phyloP scores from a whole-genome alignment of 2,329 filamentous ascomycete species.

The Cordyceps cicadae region DNA sequence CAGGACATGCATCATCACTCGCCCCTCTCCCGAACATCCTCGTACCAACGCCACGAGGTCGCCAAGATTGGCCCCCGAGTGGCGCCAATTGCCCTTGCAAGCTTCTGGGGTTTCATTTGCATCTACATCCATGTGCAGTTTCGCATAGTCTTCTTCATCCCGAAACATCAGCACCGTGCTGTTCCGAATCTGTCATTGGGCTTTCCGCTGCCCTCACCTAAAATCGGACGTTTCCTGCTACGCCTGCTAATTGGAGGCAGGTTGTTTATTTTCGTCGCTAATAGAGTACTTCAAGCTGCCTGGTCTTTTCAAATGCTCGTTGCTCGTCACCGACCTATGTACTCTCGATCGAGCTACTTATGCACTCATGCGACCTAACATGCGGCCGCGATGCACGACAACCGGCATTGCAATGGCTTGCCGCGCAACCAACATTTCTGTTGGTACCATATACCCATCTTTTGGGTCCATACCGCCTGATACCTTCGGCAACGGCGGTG shows the following conservation, averaged over 20 bases:
- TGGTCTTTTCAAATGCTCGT: not conserved
- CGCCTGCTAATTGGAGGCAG: too few species aligned
- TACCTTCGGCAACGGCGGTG: not conserved
- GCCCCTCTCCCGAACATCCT: not conserved
- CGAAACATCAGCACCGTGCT: not conserved
- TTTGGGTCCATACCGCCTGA: too few species aligned
- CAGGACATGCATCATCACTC: not conserved
- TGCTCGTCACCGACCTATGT: not conserved
- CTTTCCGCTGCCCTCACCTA: too few species aligned
- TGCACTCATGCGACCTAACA: constrained; percentile 5
- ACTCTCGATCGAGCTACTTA: constrained; percentile 1
- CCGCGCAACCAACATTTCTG: not conserved
- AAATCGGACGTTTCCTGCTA: too few species aligned
- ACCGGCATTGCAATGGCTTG: not conserved
- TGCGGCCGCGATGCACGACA: not conserved
- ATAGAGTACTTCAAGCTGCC: not conserved
- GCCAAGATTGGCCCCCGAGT: not conserved
- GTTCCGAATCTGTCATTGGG: too few species aligned
- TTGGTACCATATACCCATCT: not conserved
- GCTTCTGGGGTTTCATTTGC: not conserved
- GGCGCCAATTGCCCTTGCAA: not conserved
- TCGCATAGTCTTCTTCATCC: not conserved
- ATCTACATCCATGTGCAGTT: not conserved
- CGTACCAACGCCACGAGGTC: not conserved
- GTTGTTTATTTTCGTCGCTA: not conserved